A percentile compares a stretch with the other conserved stretches of the same genome.
phyloP scores from a whole-genome alignment of 257 asterid species.

The Catharanthus roseus region DNA sequence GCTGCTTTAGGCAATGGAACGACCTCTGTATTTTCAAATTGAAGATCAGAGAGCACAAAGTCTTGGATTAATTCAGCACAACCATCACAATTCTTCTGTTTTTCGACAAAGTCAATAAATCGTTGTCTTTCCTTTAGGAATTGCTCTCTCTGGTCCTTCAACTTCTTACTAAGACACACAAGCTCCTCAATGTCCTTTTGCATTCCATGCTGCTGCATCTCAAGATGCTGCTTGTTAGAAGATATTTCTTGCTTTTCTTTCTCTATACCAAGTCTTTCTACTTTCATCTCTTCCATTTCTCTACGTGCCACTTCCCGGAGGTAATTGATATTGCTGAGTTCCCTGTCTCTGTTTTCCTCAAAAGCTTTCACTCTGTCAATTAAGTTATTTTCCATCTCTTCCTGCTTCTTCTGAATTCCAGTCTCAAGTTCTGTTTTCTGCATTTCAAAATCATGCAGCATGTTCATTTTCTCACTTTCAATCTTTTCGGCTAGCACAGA shows the following conservation, averaged over 20 bases:
- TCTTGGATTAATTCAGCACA: conserved; percentile 70
- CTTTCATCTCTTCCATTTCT: conserved; percentile 85
- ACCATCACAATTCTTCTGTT: conserved; percentile 54
- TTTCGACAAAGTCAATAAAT: conserved; percentile 63
- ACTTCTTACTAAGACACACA: conserved; percentile 67
- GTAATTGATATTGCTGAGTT: conserved; percentile 53
- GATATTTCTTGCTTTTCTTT: conserved; percentile 66
- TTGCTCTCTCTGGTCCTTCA: conserved; percentile 84
- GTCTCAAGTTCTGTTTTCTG: conserved; percentile 69
- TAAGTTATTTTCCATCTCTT: conserved; percentile 61
- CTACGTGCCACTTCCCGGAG: conserved; percentile 68
- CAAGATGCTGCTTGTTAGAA: conserved; percentile 66
- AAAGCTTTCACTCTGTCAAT: conserved; percentile 54
- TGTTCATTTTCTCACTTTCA: conserved; percentile 51
- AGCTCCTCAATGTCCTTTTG: conserved; percentile 83
- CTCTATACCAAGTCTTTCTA: conserved; percentile 48
- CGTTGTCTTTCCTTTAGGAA: conserved; percentile 80
- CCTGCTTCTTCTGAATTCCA: conserved; percentile 56
- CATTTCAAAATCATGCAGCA: conserved; percentile 61
- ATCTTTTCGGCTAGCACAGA: conserved; percentile 46
- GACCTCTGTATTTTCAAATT: conserved; percentile 53
- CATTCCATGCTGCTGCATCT: conserved; percentile 72
- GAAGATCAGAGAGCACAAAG: conserved; percentile 73
- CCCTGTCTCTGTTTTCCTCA: conserved; percentile 55
- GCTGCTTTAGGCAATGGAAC: conserved; percentile 57